phyloP scores from a whole-genome alignment of 768 basidiomycete species.

The Podaxis sp. region DNA sequence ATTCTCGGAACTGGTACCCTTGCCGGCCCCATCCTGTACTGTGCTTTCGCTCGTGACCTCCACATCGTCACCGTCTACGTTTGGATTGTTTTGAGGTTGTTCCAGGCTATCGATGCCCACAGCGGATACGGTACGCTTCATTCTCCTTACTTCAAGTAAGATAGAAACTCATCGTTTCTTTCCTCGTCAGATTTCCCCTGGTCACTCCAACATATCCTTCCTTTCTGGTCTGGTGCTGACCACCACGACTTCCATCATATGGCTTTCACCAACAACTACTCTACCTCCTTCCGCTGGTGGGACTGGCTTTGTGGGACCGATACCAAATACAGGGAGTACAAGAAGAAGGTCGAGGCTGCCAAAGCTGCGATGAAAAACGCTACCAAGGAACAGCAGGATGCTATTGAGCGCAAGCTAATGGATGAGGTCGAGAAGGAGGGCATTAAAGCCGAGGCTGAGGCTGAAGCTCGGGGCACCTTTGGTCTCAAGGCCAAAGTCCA shows the following conservation, averaged over 20 bases:
- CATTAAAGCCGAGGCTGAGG: conserved; percentile 62
- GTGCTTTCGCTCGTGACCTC: conserved; percentile 68
- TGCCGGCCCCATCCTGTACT: conserved; percentile 84
- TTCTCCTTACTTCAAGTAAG: not conserved
- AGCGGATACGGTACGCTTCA: conserved; percentile 79
- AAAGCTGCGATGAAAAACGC: conserved; percentile 56
- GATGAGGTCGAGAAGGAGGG: conserved; percentile 77
- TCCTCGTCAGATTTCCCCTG: conserved; percentile 83
- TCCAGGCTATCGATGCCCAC: conserved; percentile 98
- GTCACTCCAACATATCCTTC: conserved; percentile 89
- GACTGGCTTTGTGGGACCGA: conserved; percentile 92
- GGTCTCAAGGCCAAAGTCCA: conserved; percentile 35
- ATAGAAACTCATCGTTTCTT: not conserved
- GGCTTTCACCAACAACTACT: conserved; percentile 92
- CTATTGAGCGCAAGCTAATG: conserved; percentile 61
- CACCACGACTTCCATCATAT: conserved; percentile 99
- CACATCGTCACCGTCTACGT: conserved; percentile 93
- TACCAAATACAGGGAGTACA: conserved; percentile 82
- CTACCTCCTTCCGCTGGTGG: conserved; percentile 93
- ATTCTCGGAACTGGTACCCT: conserved; percentile 94
- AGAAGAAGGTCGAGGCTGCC: conserved; percentile 60
- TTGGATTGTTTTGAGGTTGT: conserved; percentile 92
- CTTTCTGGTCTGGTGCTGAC: conserved; percentile 97
- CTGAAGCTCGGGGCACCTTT: conserved; percentile 31
- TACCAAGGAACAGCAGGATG: conserved; percentile 49